phyloP scores from a whole-genome alignment of 2,329 filamentous ascomycete species.

The Ceratocystis lukuohia region DNA sequence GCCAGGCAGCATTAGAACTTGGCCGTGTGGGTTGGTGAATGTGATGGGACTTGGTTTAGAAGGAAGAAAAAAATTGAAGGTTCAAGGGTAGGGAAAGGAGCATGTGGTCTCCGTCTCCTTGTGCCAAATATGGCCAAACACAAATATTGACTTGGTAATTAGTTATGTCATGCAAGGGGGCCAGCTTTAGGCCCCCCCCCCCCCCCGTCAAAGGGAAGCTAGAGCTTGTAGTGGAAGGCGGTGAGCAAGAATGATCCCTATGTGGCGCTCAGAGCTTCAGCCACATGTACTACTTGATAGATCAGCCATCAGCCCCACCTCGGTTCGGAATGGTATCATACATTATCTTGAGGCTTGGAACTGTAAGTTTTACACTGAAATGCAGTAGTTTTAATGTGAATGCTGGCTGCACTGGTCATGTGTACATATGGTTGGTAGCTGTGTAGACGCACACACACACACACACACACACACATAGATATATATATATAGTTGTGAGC shows the following conservation, averaged over 20 bases:
- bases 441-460: too few relatives aligned
- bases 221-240: not conserved
- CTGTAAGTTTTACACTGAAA: not conserved
- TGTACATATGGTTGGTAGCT: not conserved
- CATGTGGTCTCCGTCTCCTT: not conserved
- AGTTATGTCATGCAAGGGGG: not conserved
- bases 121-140: not conserved
- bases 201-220: not conserved
- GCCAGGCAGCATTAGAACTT: not conserved
- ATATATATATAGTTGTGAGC: too few relatives aligned
- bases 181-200: not conserved
- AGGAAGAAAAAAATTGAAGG: not conserved
- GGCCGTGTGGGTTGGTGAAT: not conserved
- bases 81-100: not conserved
- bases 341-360: not conserved
- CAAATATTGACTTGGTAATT: not conserved
- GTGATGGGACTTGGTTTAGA: too few relatives aligned
- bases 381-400: not conserved
- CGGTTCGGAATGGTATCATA: not conserved
- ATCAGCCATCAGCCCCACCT: not conserved
- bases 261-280: not conserved
- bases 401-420: not conserved
- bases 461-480: too few relatives aligned
- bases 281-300: not conserved
- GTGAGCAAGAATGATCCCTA: not conserved